Evolutionary conservation across 805 yeast species (phyloP), one percentile per base, ranked within the genome.

Genomic region (Suhomyces kilbournensis): DNA sequence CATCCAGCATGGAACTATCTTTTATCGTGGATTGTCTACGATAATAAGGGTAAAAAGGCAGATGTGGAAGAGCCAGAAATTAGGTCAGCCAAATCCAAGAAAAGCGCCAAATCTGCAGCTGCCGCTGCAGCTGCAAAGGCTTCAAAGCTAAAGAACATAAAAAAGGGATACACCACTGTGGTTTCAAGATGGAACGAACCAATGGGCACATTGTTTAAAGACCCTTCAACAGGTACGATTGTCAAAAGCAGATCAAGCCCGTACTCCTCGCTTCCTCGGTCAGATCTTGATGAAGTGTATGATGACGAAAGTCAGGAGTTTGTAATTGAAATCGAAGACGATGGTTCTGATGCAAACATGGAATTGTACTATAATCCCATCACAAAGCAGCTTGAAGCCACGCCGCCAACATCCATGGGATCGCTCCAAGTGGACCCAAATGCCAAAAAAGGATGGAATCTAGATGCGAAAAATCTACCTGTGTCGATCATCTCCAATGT

Each of bases 1-100:
- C 66, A 66, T 49, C 77, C 77, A 3, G 50, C 62, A 9, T 74
- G 78, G 78, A 67, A 66, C 48, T 69, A 67, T 52, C 28, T 72
- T 15, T 60, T 74, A 20, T 69, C 76, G 8, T 71, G 74, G 72
- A 51, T 74, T 2, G 71, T 65, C 3, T 72, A 72, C 54, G 64
- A 68, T 4, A 40, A 49, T 17, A 43, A 42, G 1, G 46, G 39
- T 4, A 48, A 53, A 22, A 50, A 25, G 4, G 15, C 35, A 4
- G 39, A 53, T 2, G 39, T 32, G 7, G 53, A 51, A 34, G 38
- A 44, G 5, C 34, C 45, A 23, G 53, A 53, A 39, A 34, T 5
- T 30, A 42, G 42, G 32, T 23, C 50, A 15, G 47, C 40, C 30
- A 44, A 46, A 25, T 35, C 53, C 7, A 46, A 26, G 15, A 47